Evolutionary conservation across 257 asterid genomes (phyloP).

Genomic region (Gentiana macrophylla): DNA sequence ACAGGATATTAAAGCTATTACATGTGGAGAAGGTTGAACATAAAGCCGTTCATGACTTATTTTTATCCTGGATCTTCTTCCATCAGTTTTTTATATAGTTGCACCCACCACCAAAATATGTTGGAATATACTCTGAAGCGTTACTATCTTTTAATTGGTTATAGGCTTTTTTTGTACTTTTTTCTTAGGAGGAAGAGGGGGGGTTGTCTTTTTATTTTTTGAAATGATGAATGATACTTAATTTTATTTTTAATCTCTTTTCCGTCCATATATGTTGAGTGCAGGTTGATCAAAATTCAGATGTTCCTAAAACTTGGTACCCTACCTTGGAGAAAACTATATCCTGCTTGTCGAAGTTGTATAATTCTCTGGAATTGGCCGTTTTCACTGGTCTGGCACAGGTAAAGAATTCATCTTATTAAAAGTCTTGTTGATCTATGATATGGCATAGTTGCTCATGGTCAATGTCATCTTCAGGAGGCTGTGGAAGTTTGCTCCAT

Average conservation of each 20-base stretch:
- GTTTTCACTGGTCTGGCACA: slow-evolving; percentile 98
- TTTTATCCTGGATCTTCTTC: too few species aligned
- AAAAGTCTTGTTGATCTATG: slow-evolving; percentile 4
- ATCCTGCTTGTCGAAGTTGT: slow-evolving; percentile 83
- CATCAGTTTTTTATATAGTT: background rate
- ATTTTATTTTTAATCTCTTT: slow-evolving; percentile 8
- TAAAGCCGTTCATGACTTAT: too few species aligned
- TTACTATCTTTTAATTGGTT: background rate
- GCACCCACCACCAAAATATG: background rate
- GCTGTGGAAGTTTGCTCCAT: slow-evolving; percentile 86
- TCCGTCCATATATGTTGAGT: slow-evolving; percentile 9
- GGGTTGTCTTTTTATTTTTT: background rate
- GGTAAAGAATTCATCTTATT: slow-evolving; percentile 33
- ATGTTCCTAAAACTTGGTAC: slow-evolving; percentile 72
- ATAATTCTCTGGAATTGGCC: slow-evolving; percentile 71
- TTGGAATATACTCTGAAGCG: background rate
- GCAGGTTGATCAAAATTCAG: slow-evolving; percentile 68
- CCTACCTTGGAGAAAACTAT: slow-evolving; percentile 97
- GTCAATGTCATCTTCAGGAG: slow-evolving; percentile 46
- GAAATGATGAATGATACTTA: background rate
- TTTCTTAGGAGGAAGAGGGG: slow-evolving; percentile 8
- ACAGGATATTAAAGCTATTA: too few species aligned
- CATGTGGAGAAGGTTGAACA: too few species aligned
- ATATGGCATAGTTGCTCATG: slow-evolving; percentile 10
- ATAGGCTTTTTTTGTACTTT: slow-evolving; percentile 1